phyloP scores from a whole-genome alignment of 2,329 filamentous ascomycete species.

The Neoascochyta sp. region DNA sequence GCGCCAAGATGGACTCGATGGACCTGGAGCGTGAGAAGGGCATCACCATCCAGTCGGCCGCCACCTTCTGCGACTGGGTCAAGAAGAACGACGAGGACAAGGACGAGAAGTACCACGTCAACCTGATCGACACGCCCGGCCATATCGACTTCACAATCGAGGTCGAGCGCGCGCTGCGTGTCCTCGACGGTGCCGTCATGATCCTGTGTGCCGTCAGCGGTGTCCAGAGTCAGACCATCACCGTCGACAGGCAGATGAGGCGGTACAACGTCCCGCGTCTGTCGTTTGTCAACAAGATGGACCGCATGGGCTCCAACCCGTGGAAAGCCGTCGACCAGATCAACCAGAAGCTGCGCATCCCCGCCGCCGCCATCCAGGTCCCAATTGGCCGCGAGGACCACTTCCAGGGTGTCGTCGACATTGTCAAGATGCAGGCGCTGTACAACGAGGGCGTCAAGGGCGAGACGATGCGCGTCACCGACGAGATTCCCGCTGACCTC shows the following conservation, averaged over 20 bases:
- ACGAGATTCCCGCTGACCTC: conserved; percentile 79
- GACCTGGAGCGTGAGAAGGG: conserved; percentile 97
- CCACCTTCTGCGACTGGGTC: conserved; percentile 95
- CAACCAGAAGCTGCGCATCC: conserved; percentile 90
- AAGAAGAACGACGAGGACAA: conserved; percentile 69
- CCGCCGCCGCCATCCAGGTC: conserved; percentile 88
- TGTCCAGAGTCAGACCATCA: conserved; percentile 97
- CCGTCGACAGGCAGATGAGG: conserved; percentile 97
- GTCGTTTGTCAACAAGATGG: conserved; percentile 99
- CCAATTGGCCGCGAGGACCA: conserved; percentile 90
- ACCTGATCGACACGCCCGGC: conserved; percentile 96
- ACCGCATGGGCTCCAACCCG: conserved; percentile 95
- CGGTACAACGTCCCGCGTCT: conserved; percentile 94
- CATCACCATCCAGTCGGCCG: conserved; percentile 97
- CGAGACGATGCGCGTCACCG: conserved; percentile 69
- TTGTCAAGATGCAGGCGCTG: conserved; percentile 87
- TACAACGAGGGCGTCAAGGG: conserved; percentile 84
- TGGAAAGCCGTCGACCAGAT: conserved; percentile 98
- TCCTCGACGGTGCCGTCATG: conserved; percentile 96
- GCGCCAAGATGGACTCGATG: conserved; percentile 99
- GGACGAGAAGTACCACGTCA: conserved; percentile 93
- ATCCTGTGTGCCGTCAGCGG: conserved; percentile 96
- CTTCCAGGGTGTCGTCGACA: conserved; percentile 87
- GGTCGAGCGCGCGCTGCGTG: conserved; percentile 89
- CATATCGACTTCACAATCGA: conserved; percentile 99